Percentiles rank a stretch among this genome's conserved stretches.
Evolutionary conservation across 2,329 filamentous ascomycete genomes (phyloP).

Genomic region (Pseudogymnoascus sp.): DNA sequence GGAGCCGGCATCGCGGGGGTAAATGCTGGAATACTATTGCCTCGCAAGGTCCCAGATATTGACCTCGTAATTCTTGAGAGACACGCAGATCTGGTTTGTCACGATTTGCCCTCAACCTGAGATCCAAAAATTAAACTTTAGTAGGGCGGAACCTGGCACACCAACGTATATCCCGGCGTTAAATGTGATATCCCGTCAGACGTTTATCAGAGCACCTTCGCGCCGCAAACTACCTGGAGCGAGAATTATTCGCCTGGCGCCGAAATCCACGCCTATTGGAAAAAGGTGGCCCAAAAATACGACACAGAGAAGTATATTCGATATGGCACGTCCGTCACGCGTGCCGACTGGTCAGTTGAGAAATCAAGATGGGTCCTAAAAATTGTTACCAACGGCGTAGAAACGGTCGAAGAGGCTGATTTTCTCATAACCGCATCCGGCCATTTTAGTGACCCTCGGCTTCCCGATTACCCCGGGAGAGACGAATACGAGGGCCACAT

Average conservation of each 20-base stretch:
- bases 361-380: constrained; percentile 25
- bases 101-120: not conserved
- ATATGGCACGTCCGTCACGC: constrained; percentile 31
- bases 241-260: constrained; percentile 56
- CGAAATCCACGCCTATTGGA: constrained; percentile 60
- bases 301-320: constrained; percentile 49
- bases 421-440: constrained; percentile 40
- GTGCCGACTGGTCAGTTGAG: constrained; percentile 26
- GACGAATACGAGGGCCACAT: constrained; percentile 44
- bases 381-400: constrained; percentile 25
- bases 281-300: constrained; percentile 50
- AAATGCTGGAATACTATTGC: constrained; percentile 53
- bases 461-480: constrained; percentile 25
- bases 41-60: constrained; percentile 57
- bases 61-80: constrained; percentile 59
- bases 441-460: constrained; percentile 13
- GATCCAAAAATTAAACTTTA: not conserved
- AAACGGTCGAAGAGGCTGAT: constrained; percentile 32
- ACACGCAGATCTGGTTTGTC: constrained; percentile 53
- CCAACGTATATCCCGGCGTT: constrained; percentile 53
- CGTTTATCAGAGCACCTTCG: constrained; percentile 59
- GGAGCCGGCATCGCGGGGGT: constrained; percentile 55
- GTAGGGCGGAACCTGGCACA: constrained; percentile 43
- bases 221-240: constrained; percentile 56
- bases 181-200: constrained; percentile 62